These are phyloP conservation scores for Komagataella populi DNA, from an alignment of 805 yeast species.

Conservation along the genomic window DNA sequence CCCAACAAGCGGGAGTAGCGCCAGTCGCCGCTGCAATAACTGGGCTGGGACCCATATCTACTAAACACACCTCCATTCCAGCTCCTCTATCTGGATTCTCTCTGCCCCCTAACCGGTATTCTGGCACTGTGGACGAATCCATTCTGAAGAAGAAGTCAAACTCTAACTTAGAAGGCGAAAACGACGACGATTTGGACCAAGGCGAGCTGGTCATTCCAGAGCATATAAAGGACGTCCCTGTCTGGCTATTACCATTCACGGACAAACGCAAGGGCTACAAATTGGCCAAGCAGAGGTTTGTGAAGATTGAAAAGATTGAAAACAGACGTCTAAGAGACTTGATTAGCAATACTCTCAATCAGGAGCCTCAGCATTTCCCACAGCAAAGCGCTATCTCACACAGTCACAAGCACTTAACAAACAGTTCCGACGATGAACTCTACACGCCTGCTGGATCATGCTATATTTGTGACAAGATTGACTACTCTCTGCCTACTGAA, in stretches of 20 bases:
- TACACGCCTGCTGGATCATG: constrained; percentile 28
- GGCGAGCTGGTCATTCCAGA: neutral
- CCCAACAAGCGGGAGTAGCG: neutral
- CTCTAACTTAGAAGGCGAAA: neutral
- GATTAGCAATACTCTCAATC: constrained; percentile 2
- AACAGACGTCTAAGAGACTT: constrained; percentile 22
- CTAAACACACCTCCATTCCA: neutral
- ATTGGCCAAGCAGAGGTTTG: constrained; percentile 18
- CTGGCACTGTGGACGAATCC: constrained; percentile 14
- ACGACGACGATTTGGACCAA: neutral
- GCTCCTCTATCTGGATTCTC: constrained; percentile 23
- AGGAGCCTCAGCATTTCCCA: constrained; percentile 1
- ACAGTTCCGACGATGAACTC: constrained; percentile 8
- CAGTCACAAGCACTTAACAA: neutral
- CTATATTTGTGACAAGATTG: constrained; percentile 25
- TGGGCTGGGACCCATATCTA: constrained; percentile 2
- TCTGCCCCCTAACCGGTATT: constrained; percentile 26
- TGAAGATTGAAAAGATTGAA: constrained; percentile 24
- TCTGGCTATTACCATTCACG: constrained; percentile 4
- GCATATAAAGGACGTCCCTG: constrained; percentile 1
- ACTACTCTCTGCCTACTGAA: constrained; percentile 22
- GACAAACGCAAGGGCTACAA: constrained; percentile 11
- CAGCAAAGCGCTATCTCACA: neutral
- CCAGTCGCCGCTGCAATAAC: constrained; percentile 1
- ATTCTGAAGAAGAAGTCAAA: constrained; percentile 7